Base-by-base conservation (phyloP, 2,329 filamentous ascomycete species). In the Hypoxylon sp. region DNA sequence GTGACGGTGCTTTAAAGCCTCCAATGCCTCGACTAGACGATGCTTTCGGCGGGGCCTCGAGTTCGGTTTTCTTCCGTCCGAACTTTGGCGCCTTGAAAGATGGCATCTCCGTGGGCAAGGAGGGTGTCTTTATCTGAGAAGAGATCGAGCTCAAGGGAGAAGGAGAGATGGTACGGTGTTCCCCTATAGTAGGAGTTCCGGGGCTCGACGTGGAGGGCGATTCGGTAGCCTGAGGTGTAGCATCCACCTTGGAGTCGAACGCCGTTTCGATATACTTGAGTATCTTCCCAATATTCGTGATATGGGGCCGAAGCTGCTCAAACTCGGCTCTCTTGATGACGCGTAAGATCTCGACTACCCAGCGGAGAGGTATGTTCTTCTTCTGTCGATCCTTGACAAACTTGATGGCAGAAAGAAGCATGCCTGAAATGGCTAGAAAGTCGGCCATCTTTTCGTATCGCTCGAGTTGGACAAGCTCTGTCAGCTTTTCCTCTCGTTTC, bases 381-480 rank as follows among this genome's bases (percentile, higher is more conserved):
- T 65, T 60, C 18, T 64, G 55, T 23, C 57, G 62, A 17, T 60
- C 61, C 56, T 69, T 72, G 17, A 69, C 38, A 21, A 67, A 66
- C 18, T 64, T 62, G 33, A 70, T 70, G 11, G 63, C 60, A 15
- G 55, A 57, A 9, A 66, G 59, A 9, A 73, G 63, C 45, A 71
- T 62, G 0, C 52, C 55, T 9, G 67, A 65, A 8, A 71, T 61
- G 24, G 58, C 52, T 10, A 65, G 55, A 26, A 69, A 70, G 5
- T 69, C 69, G 11, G 61, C 58, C 62, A 70, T 63, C 13, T 69
- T 50, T 11, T 67, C 63, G 20, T 69, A 56, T 46, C 69, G 66
- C 53, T 67, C 60, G 45, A 55, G 55, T 43, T 70, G 58, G 20
- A 70, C 55, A 20, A 64, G 37, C 6, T 63, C 55, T 29, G 65